Evolutionary conservation across 768 basidiomycete genomes (phyloP).

Genomic region (Amanita muscaria): DNA sequence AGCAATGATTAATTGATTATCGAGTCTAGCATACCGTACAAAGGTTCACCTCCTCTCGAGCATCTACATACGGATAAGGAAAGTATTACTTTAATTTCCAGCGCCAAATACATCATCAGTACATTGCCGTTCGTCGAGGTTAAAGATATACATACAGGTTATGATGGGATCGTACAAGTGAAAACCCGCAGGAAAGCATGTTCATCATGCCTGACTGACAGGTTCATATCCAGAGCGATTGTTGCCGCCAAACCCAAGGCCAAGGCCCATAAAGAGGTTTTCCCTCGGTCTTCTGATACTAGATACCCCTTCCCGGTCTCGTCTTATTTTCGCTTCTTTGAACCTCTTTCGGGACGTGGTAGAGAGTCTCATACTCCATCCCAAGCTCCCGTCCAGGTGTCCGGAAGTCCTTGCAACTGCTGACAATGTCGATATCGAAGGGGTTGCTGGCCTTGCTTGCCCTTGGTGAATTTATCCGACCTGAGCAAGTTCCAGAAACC

Average conservation of each 20-base stretch:
- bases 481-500: conserved; percentile 86
- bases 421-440: conserved; percentile 73
- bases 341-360: conserved; percentile 87
- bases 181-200: background rate
- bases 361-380: conserved; percentile 85
- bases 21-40: too few species aligned
- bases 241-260: conserved; percentile 39
- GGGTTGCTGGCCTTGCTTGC: conserved; percentile 76
- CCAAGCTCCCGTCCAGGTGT: conserved; percentile 76
- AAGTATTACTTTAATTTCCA: too few species aligned
- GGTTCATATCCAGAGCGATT: conserved; percentile 57
- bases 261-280: conserved; percentile 49
- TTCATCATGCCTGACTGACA: too few species aligned
- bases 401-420: conserved; percentile 95
- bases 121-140: too few species aligned
- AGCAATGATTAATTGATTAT: too few species aligned
- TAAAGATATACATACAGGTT: conserved; percentile 1
- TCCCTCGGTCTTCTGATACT: conserved; percentile 26
- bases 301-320: conserved; percentile 30
- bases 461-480: conserved; percentile 88
- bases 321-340: conserved; percentile 54
- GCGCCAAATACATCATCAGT: too few species aligned
- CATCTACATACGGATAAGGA: too few species aligned
- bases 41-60: too few species aligned
- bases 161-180: background rate